These are phyloP conservation scores for Trichoderma afroharzianum DNA, from an alignment of 2,329 filamentous ascomycete species.

Conservation along the genomic window DNA sequence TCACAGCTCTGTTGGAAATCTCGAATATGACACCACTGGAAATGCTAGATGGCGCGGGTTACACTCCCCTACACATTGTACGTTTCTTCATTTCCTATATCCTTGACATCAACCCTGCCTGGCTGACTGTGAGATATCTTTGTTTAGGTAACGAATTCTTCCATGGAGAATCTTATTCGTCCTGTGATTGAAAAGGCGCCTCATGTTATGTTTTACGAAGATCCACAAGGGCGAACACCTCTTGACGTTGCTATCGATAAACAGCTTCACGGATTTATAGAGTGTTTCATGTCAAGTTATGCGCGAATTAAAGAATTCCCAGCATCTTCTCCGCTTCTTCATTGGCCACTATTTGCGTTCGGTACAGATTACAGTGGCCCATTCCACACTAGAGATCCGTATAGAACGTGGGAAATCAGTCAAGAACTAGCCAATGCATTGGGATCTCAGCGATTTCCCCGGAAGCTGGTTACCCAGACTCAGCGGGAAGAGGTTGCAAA, in stretches of 20 bases:
- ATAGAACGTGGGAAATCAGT: background rate
- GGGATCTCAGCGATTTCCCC: background rate
- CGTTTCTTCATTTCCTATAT: background rate
- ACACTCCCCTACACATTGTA: background rate
- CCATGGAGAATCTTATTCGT: background rate
- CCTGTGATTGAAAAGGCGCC: background rate
- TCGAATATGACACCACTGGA: background rate
- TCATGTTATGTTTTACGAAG: background rate
- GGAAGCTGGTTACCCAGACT: background rate
- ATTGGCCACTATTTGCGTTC: background rate
- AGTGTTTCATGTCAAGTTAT: background rate
- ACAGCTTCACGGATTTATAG: background rate
- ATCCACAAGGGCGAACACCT: background rate
- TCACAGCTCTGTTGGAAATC: background rate
- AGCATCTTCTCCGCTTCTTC: background rate
- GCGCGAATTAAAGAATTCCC: background rate
- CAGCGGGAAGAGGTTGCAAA: background rate
- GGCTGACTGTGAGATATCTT: background rate
- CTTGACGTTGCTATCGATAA: background rate
- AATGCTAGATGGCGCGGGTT: background rate
- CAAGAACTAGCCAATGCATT: background rate
- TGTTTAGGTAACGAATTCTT: background rate
- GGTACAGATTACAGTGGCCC: background rate
- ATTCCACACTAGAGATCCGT: background rate
- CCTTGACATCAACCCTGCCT: background rate